These are phyloP conservation scores for Vitis rupestris DNA, from an alignment of 164 flowering plant species.

Conservation along the genomic window DNA sequence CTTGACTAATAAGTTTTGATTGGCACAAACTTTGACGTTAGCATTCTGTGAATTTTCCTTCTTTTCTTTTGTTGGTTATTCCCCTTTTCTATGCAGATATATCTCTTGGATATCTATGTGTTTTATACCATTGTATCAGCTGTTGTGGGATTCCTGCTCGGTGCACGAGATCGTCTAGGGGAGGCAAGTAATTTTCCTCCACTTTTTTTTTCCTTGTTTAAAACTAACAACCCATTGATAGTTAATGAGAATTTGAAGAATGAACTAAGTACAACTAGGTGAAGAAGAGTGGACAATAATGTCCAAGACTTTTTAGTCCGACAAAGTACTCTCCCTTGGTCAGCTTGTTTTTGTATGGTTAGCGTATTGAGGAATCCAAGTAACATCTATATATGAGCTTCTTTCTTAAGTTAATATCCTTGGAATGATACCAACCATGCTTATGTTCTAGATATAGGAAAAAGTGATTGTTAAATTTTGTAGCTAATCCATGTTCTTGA, in stretches of 20 bases:
- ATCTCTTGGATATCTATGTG: conserved; percentile 74
- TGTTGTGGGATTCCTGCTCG: conserved; percentile 85
- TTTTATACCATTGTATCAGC: conserved; percentile 85
- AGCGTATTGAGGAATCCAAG: no score
- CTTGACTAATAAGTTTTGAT: no score
- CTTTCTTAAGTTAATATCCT: no score
- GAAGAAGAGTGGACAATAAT: no score
- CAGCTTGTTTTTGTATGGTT: no score
- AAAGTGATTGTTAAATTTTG: not conserved
- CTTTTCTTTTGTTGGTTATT: not conserved
- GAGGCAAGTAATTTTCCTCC: conserved; percentile 46
- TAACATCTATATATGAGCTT: no score
- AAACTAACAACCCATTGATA: no score
- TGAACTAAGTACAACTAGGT: no score
- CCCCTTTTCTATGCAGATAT: conserved; percentile 53
- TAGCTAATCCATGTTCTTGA: not conserved
- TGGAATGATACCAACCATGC: not conserved
- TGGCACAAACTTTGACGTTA: not conserved
- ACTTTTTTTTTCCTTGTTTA: no score
- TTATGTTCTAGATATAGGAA: not conserved
- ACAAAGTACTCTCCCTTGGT: no score
- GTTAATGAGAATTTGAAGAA: no score
- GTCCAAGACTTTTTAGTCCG: no score
- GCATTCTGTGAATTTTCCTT: not conserved
- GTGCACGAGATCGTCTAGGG: conserved; percentile 96